Evolutionary conservation across 495 filamentous ascomycete species (phyloP).

Genomic region (Thermothielavioides terrestris): DNA sequence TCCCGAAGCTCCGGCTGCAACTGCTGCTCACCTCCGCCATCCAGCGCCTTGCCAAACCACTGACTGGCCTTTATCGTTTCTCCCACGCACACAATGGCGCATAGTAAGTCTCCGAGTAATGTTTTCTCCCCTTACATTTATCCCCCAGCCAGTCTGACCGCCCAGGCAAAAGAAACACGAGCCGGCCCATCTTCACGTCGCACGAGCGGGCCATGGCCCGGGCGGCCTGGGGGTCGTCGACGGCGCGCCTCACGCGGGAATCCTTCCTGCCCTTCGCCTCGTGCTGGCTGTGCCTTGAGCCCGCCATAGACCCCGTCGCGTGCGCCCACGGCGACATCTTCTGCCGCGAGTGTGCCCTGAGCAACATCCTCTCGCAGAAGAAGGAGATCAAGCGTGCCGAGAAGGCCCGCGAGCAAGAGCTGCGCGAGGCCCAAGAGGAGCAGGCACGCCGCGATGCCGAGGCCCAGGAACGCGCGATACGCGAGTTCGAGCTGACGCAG

Average conservation of each 20-base stretch:
- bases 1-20: neutral
- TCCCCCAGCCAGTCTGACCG: slow-evolving; percentile 14
- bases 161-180: slow-evolving; percentile 85
- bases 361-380: slow-evolving; percentile 79
- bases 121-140: neutral
- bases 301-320: slow-evolving; percentile 70
- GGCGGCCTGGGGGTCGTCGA: slow-evolving; percentile 68
- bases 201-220: slow-evolving; percentile 79
- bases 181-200: slow-evolving; percentile 89
- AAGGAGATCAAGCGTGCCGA: slow-evolving; percentile 87
- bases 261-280: slow-evolving; percentile 89
- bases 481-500: slow-evolving; percentile 58
- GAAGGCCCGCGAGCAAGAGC: slow-evolving; percentile 51
- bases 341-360: slow-evolving; percentile 89
- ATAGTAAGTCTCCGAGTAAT: slow-evolving; percentile 40
- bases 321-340: slow-evolving; percentile 81
- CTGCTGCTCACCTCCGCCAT: neutral
- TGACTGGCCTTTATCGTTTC: neutral
- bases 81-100: slow-evolving; percentile 39
- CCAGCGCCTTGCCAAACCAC: neutral
- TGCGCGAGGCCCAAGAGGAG: slow-evolving; percentile 48
- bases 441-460: slow-evolving; percentile 47
- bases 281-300: slow-evolving; percentile 81
- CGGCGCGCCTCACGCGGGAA: slow-evolving; percentile 82
- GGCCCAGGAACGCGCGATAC: slow-evolving; percentile 47